These are phyloP conservation scores for Yueomyces sp. DNA, from an alignment of 805 yeast species.

Conservation along the genomic window DNA sequence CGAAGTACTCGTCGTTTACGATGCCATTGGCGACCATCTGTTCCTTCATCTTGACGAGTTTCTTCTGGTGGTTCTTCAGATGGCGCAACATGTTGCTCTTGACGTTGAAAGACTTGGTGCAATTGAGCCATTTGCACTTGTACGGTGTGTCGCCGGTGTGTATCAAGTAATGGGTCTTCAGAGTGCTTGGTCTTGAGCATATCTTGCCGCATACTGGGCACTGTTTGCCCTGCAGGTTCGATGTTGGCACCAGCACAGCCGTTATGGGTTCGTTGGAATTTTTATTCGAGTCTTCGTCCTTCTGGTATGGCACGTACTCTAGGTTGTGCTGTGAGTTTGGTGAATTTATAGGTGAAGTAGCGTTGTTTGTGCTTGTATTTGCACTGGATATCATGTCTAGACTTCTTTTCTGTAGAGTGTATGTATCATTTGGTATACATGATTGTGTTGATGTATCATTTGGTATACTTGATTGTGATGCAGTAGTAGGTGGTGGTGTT, in stretches of 20 bases:
- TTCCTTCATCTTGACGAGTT: constrained; percentile 7
- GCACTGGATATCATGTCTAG: not conserved
- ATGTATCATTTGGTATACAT: no score
- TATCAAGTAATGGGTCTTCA: constrained; percentile 65
- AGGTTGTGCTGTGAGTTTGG: not conserved
- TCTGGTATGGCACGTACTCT: no score
- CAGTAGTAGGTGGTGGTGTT: no score
- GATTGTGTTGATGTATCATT: no score
- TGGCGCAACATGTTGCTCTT: constrained; percentile 76
- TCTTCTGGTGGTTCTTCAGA: constrained; percentile 45
- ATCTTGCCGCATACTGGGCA: constrained; percentile 53
- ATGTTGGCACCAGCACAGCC: not conserved
- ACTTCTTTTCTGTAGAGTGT: no score
- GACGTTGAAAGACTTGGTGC: constrained; percentile 60
- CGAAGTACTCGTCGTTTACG: not conserved
- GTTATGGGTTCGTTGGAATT: no score
- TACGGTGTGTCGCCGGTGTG: constrained; percentile 78
- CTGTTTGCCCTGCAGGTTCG: constrained; percentile 22
- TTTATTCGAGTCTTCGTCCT: no score
- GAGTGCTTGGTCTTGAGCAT: constrained; percentile 72
- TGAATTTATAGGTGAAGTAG: not conserved
- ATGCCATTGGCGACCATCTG: not conserved
- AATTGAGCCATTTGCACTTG: constrained; percentile 46
- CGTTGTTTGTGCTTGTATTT: not conserved
- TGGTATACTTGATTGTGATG: no score